Evolutionary conservation across 768 basidiomycete genomes (phyloP).

Genomic region (Lactarius quietus): DNA sequence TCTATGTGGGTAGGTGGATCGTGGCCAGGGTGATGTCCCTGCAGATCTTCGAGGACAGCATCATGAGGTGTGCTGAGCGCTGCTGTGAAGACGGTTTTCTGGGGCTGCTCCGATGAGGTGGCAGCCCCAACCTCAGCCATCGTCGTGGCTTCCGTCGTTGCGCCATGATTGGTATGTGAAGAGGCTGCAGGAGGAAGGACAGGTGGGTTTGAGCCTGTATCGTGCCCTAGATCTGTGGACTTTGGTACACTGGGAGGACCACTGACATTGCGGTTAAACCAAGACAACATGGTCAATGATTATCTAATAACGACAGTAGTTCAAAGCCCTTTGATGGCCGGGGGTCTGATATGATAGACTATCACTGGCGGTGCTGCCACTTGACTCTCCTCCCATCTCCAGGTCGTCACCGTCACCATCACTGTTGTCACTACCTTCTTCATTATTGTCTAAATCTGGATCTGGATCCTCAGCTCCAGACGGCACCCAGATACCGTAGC

Average conservation of each 20-base stretch:
- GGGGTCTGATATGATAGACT: neutral
- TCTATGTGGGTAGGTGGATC: slow-evolving; percentile 23
- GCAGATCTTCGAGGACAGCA: slow-evolving; percentile 52
- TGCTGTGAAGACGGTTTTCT: slow-evolving; percentile 28
- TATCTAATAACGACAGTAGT: neutral
- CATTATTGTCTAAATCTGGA: slow-evolving; percentile 35
- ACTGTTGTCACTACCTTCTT: slow-evolving; percentile 36
- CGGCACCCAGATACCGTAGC: slow-evolving; percentile 58
- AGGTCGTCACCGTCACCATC: slow-evolving; percentile 26
- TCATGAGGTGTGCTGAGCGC: slow-evolving; percentile 58
- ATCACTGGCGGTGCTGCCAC: neutral
- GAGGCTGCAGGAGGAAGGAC: neutral
- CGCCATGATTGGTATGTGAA: neutral
- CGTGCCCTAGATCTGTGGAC: no score
- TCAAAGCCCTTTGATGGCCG: neutral
- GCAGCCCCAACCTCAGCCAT: neutral
- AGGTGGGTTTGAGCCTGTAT: neutral
- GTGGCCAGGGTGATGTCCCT: slow-evolving; percentile 31
- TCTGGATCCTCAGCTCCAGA: slow-evolving; percentile 27
- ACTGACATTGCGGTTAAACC: slow-evolving; percentile 13
- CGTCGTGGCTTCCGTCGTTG: neutral
- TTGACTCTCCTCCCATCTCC: slow-evolving; percentile 22
- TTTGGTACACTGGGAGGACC: neutral
- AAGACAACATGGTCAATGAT: slow-evolving; percentile 14
- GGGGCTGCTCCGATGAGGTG: slow-evolving; percentile 28